A percentile compares a stretch with the other conserved stretches of the same genome.
phyloP scores from a whole-genome alignment of 2,329 filamentous ascomycete genomes.

The Trichoderma atrobrunneum region DNA sequence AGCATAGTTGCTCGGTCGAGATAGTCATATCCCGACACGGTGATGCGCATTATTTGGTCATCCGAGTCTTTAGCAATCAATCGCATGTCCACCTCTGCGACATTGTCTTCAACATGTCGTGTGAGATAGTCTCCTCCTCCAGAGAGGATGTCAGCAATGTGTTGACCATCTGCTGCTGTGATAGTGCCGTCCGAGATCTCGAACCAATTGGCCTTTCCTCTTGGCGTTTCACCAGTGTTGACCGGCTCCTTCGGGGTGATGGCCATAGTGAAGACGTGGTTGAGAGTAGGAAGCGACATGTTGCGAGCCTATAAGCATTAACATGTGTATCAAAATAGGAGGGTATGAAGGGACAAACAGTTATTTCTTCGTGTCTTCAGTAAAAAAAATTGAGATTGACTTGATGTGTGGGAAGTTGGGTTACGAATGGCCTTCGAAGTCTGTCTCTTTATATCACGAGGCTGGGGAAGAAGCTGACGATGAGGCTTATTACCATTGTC shows the following conservation, averaged over 20 bases:
- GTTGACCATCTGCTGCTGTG: neutral
- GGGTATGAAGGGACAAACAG: neutral
- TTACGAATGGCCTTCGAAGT: neutral
- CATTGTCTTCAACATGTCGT: conserved; percentile 1
- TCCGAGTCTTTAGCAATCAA: neutral
- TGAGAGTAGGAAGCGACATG: conserved; percentile 1
- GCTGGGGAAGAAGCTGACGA: too few relatives aligned
- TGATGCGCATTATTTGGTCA: neutral
- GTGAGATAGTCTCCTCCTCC: conserved; percentile 10
- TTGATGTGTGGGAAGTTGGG: neutral
- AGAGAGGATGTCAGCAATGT: neutral
- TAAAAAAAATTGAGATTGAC: too few relatives aligned
- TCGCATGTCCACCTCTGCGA: conserved; percentile 1
- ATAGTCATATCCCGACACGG: neutral
- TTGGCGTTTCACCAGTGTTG: neutral
- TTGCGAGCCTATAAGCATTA: neutral
- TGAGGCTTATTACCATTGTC: neutral
- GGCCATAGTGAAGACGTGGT: conserved; percentile 4
- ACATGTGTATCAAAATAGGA: too few relatives aligned
- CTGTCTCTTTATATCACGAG: neutral
- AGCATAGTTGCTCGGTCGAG: conserved; percentile 7
- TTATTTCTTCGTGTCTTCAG: neutral
- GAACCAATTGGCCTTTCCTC: conserved; percentile 11
- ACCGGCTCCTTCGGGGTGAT: neutral
- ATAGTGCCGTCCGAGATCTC: neutral